Evolutionary conservation across 495 filamentous ascomycete species (phyloP).

Genomic region (Talaromyces trachyspermus): DNA sequence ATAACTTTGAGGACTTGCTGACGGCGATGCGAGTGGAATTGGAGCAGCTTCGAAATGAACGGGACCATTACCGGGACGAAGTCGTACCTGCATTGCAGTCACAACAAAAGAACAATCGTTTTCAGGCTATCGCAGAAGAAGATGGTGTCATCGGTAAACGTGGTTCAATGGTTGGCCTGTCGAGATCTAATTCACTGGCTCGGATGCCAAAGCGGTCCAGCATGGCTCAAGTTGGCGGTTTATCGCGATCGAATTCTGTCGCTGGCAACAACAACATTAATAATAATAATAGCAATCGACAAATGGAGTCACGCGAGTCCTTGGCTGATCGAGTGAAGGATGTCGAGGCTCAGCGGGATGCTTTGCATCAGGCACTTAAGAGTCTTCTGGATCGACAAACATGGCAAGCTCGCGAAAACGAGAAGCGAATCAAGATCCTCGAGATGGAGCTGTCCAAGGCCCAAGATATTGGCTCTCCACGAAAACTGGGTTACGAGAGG

Average conservation of each 20-base stretch:
- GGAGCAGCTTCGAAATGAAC: conserved; percentile 73
- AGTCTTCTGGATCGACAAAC: conserved; percentile 83
- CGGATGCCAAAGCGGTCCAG: conserved; percentile 35
- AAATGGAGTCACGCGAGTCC: conserved; percentile 55
- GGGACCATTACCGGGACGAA: conserved; percentile 85
- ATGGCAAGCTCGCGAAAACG: conserved; percentile 69
- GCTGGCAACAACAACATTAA: conserved; percentile 50
- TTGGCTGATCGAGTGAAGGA: conserved; percentile 81
- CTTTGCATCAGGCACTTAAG: conserved; percentile 76
- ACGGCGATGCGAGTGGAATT: conserved; percentile 76
- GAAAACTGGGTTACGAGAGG: conserved; percentile 68
- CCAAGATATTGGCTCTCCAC: conserved; percentile 55
- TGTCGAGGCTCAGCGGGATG: conserved; percentile 87
- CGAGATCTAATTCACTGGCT: conserved; percentile 56
- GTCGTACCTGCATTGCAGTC: conserved; percentile 66
- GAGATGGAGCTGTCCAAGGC: conserved; percentile 74
- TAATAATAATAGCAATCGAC: too few species aligned
- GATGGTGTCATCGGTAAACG: conserved; percentile 22
- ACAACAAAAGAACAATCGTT: conserved; percentile 59
- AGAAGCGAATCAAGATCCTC: conserved; percentile 65
- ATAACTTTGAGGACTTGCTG: conserved; percentile 88
- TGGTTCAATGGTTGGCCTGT: conserved; percentile 38
- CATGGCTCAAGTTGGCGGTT: conserved; percentile 13
- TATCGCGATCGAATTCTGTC: conserved; percentile 53
- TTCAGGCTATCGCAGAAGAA: conserved; percentile 61